Evolutionary conservation across 225 moss, liverwort and hornwort species (phyloP).

Genomic region (Bryum argenteum): DNA sequence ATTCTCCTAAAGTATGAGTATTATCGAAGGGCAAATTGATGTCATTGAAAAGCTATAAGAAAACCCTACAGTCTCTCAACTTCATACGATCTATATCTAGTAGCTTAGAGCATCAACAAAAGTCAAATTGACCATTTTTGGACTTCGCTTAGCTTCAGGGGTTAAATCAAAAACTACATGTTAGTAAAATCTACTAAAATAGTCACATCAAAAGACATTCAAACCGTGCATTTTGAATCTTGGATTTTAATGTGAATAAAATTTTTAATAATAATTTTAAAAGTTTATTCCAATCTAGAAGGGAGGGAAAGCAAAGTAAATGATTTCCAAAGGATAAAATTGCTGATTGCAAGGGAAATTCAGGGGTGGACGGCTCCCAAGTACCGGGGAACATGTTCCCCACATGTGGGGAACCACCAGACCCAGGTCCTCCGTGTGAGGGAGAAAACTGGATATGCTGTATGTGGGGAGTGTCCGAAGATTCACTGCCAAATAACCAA

Average conservation of each 20-base stretch:
- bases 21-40: no score
- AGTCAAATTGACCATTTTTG: no score
- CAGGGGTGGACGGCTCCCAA: slow-evolving; percentile 19
- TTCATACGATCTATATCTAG: no score
- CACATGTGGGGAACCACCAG: slow-evolving; percentile 10
- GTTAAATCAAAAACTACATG: no score
- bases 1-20: no score
- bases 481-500: neutral
- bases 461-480: neutral
- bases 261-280: neutral
- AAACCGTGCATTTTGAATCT: no score
- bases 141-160: no score
- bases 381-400: slow-evolving; percentile 35
- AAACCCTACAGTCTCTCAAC: no score
- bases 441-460: slow-evolving; percentile 10
- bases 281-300: neutral
- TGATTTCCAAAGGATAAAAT: slow-evolving; percentile 4
- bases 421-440: slow-evolving; percentile 29
- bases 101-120: no score
- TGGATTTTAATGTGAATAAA: neutral
- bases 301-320: neutral
- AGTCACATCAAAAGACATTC: no score
- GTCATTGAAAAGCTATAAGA: no score
- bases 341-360: slow-evolving; percentile 3
- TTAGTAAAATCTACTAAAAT: no score